Percentiles rank a stretch among this genome's conserved stretches.
phyloP scores from a whole-genome alignment of 1,284 basidiomycete genomes.

The Amylostereum areolatum region DNA sequence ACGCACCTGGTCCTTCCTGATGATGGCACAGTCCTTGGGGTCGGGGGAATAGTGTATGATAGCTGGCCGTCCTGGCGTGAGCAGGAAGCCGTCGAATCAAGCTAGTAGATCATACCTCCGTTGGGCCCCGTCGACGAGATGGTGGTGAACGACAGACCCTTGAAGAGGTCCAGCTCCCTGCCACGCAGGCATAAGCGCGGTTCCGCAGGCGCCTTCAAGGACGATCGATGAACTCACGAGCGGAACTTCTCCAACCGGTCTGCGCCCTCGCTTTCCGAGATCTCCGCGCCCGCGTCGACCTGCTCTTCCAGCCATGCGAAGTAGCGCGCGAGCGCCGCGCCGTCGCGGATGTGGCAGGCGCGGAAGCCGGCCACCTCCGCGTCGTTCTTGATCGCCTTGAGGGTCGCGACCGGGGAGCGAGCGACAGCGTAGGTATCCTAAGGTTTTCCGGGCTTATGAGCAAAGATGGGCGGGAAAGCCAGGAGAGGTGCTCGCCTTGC shows the following conservation, averaged over 20 bases:
- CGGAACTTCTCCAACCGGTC: conserved; percentile 76
- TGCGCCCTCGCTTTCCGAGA: conserved; percentile 83
- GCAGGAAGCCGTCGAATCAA: neutral
- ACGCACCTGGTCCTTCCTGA: conserved; percentile 66
- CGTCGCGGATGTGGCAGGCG: conserved; percentile 85
- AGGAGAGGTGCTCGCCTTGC: conserved; percentile 38
- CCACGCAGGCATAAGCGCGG: neutral
- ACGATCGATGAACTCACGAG: conserved; percentile 45
- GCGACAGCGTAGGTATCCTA: conserved; percentile 48
- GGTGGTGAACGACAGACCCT: conserved; percentile 86
- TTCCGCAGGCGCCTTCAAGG: neutral
- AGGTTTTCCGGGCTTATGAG: conserved; percentile 4
- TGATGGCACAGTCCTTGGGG: conserved; percentile 65
- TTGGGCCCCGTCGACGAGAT: conserved; percentile 91
- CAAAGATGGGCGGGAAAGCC: conserved; percentile 7
- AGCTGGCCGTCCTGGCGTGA: conserved; percentile 37
- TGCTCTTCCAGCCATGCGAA: conserved; percentile 94
- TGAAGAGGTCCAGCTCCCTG: conserved; percentile 74
- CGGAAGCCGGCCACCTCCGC: conserved; percentile 89
- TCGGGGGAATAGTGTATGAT: conserved; percentile 93
- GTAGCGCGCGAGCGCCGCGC: conserved; percentile 81
- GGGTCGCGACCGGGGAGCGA: conserved; percentile 72
- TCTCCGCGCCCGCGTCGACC: conserved; percentile 53
- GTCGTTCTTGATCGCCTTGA: conserved; percentile 89
- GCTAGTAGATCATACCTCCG: conserved; percentile 50